Evolutionary conservation across 805 yeast genomes (phyloP), one percentile per base, ranked within the genome.

Genomic region (Aciculoconidium aculeatum): DNA sequence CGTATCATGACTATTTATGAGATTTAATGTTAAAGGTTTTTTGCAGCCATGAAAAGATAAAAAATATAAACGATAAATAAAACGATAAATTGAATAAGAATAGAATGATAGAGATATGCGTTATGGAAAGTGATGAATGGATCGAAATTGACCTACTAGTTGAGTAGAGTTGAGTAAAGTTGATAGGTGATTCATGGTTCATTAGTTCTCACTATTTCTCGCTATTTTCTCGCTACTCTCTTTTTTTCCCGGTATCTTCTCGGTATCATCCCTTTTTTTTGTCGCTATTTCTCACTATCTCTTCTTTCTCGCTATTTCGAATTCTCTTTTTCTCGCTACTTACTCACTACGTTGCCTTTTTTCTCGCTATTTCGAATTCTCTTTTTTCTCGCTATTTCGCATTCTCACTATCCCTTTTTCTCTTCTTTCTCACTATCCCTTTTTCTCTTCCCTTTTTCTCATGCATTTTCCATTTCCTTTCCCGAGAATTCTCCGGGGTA

Each of bases 401-500:
- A 7, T 22, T 22, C 14, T 22, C 25, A 22, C 14, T 11, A n/a
- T 5, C 15, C 25, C 5, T 13, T 22, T 16, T 22, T 12, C 11
- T 12, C 25, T 6, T 12, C 10, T 13, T 13, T 22, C 25, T 9
- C 8, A 22, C 15, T 12, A 15, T 22, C 15, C 14, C 10, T 16
- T 12, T 22, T 10, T 10, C 25, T 7, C 13, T 22, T 5, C 5
- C 11, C 10, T 9, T 22, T 15, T 6, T 11, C 15, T 15, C 10
- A 5, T 15, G 14, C 4, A n/a, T 9, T 25, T 13, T 10, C 13
- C 14, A 11, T 17, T 8, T 10, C 17, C 21, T 6, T 25, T 17
- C n/a, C 5, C 27, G 16, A 11, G 19, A n/a, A 21, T 16, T 21
- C 16, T 25, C 8, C 18, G 27, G n/a, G n/a, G n/a, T n/a, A n/a